Percentiles rank a stretch among this genome's conserved stretches.
Evolutionary conservation across 2,329 filamentous ascomycete genomes (phyloP).

Genomic region (Epichloe uncinata): DNA sequence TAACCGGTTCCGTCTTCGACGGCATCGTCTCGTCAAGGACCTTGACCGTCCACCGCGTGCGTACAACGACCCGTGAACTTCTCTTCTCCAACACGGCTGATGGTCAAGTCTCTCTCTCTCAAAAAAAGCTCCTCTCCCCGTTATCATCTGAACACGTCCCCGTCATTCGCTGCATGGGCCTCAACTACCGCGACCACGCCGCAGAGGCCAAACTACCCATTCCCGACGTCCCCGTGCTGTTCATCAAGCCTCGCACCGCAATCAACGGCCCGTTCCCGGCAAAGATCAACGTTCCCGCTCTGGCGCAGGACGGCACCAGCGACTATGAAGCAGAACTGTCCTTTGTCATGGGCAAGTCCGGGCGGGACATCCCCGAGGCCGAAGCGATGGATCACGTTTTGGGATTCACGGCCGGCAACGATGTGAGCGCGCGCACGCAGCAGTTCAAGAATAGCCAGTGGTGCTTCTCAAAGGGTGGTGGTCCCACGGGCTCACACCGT

Average conservation of each 20-base stretch:
- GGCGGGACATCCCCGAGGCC: constrained; percentile 23
- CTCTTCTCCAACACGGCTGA: too few relatives aligned
- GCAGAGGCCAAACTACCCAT: constrained; percentile 23
- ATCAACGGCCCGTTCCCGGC: constrained; percentile 20
- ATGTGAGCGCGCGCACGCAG: constrained; percentile 22
- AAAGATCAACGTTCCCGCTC: constrained; percentile 14
- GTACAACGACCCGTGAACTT: not conserved
- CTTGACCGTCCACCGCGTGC: not conserved
- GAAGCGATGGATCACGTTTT: constrained; percentile 26
- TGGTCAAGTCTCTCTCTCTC: too few relatives aligned
- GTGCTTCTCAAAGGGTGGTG: constrained; percentile 27
- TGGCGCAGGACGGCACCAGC: constrained; percentile 16
- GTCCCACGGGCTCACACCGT: constrained; percentile 7
- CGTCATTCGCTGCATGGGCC: constrained; percentile 30
- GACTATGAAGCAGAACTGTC: constrained; percentile 29
- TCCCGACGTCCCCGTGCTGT: constrained; percentile 23
- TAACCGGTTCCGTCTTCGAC: constrained; percentile 1
- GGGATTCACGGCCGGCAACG: constrained; percentile 26
- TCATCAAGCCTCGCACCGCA: constrained; percentile 26
- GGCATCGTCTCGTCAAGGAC: not conserved
- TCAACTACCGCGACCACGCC: constrained; percentile 31
- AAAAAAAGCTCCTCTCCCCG: constrained; percentile 19
- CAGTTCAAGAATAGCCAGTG: constrained; percentile 27
- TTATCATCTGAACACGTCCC: constrained; percentile 21
- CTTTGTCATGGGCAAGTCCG: constrained; percentile 26